Conservation (phyloP, 192 early-diverging fungal genomes). For the Piromyces sp. region DNA sequence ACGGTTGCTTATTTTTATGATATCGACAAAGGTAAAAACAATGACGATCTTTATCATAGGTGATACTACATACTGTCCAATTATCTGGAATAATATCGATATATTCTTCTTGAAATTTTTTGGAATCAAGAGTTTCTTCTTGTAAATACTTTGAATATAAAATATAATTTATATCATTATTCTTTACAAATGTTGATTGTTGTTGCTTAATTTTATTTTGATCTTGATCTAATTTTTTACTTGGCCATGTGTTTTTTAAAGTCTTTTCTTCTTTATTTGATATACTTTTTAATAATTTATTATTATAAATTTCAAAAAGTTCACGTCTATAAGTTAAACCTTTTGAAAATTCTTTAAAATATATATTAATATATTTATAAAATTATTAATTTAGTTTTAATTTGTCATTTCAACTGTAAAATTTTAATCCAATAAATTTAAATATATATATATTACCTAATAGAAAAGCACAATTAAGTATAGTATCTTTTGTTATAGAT, state of each 20-base stretch:
- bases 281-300: not conserved
- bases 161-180: not conserved
- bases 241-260: not conserved
- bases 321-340: not conserved
- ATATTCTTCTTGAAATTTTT: slow-evolving; percentile 26
- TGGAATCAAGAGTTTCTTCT: slow-evolving; percentile 15
- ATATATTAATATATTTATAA: too few relatives aligned
- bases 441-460: not conserved
- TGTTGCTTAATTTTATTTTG: not conserved
- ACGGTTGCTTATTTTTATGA: slow-evolving; percentile 19
- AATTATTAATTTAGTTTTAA: too few relatives aligned
- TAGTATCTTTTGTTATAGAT: not conserved
- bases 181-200: not conserved
- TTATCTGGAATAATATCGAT: slow-evolving; percentile 32
- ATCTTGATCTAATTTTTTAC: not conserved
- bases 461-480: not conserved
- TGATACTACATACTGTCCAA: slow-evolving; percentile 66
- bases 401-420: too few relatives aligned
- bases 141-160: not conserved
- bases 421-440: too few relatives aligned
- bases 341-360: not conserved
- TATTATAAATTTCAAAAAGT: not conserved
- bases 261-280: not conserved
- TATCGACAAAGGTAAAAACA: slow-evolving; percentile 56
- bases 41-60: slow-evolving; percentile 46